A percentile compares a stretch with the other conserved stretches of the same genome.
Conservation (phyloP, 2,329 filamentous ascomycete genomes). For the Daldinia sp. region DNA sequence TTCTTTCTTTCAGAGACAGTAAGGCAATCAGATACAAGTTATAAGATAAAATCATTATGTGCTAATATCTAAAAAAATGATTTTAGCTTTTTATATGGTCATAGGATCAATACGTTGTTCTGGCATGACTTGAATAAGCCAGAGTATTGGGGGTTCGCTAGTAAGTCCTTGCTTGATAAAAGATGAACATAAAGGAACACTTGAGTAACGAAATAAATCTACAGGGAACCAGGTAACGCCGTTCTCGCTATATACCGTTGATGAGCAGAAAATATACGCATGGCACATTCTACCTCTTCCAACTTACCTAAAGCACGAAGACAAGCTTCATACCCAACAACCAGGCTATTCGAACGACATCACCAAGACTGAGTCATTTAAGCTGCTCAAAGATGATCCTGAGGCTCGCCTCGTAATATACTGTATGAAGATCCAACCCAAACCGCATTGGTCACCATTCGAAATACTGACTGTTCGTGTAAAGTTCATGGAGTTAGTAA, state of each 20-base stretch:
- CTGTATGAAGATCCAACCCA: conserved; percentile 58
- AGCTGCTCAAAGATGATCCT: conserved; percentile 72
- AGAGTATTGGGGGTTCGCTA: conserved; percentile 87
- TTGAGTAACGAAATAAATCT: conserved; percentile 36
- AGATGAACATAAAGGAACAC: conserved; percentile 30
- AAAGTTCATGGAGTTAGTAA: conserved; percentile 72
- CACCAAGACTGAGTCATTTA: conserved; percentile 68
- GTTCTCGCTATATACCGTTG: conserved; percentile 80
- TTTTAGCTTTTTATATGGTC: conserved; percentile 81
- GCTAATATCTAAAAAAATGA: conserved; percentile 9
- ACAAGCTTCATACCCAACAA: conserved; percentile 65
- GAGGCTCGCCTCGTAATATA: conserved; percentile 73
- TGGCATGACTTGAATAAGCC: conserved; percentile 81
- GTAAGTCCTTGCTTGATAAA: conserved; percentile 60
- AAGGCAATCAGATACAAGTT: conserved; percentile 51
- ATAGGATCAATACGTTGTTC: conserved; percentile 79
- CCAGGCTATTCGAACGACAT: conserved; percentile 66
- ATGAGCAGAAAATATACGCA: conserved; percentile 82
- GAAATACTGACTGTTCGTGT: conserved; percentile 33
- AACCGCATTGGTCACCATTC: not conserved
- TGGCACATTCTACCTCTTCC: conserved; percentile 91
- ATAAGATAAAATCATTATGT: not conserved
- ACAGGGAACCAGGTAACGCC: conserved; percentile 88
- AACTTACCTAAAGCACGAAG: conserved; percentile 79
- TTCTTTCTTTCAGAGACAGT: conserved; percentile 85